Base-by-base conservation (phyloP, 2,329 filamentous ascomycete species). In the Nemania sp. region DNA sequence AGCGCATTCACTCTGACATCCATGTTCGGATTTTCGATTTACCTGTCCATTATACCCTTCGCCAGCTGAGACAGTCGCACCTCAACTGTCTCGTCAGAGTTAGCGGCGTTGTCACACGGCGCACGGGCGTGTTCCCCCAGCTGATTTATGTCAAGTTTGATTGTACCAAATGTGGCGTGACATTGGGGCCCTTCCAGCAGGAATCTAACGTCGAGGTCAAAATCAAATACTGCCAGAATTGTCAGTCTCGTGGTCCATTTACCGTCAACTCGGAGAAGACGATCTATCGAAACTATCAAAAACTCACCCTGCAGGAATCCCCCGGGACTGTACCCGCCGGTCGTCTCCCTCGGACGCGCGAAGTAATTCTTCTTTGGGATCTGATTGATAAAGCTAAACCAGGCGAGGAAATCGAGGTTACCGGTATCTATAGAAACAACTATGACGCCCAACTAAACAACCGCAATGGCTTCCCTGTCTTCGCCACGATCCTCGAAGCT, bases 61-160 rank as follows among this genome's bases (percentile, higher is more conserved):
- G 96, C 57, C 94, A 99, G 79, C 87, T 99, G 52, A 93, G 96
- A 68, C 96, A 99, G 81, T 93, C 92, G 3, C 97, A 99, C 77
- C 87, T 99, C 67, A 99, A 99, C 85, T 97, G 94, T 76, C 86
- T 99, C 51, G 93, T 99, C 45, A 91, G 95, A 61, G 96, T 99
- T 62, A 94, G 92, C 74, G 96, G 96, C 73, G 96, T 99, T 4
- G 96, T 99, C 29, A 99, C 96, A 38, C 90, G 96, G 71, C 89
- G 96, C 73, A 97, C 91, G 27, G 96, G 96, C 64, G 97, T 99
- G 55, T 99, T 99, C 79, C 96, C 96, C 2, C 96, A 99, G 82
- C 85, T 99, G 69, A 98, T 98, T 80, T 98, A 98, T 80, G 93
- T 99, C 82, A 97, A 98, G 82, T 98, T 99, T 77, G 93, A 98